Percentiles rank a stretch among this genome's conserved stretches.
Conservation (phyloP, 225 moss, liverwort and hornwort genomes). For the Marchantia paleacea region DNA sequence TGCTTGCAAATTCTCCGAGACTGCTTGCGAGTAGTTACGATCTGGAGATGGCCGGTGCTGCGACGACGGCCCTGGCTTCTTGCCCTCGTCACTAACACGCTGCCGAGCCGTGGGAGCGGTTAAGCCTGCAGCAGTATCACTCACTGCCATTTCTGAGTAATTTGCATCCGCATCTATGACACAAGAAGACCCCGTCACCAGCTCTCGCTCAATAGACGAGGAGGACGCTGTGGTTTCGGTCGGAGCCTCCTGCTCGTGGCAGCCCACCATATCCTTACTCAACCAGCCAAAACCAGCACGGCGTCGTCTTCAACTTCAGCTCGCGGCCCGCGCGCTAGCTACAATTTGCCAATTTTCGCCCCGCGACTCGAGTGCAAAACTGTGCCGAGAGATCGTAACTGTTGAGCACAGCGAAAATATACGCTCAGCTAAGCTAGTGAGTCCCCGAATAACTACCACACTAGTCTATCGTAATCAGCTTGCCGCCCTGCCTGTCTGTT, state of each 20-base stretch:
- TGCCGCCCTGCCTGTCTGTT: constrained; percentile 45
- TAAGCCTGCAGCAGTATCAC: constrained; percentile 30
- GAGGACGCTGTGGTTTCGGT: neutral
- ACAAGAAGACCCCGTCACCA: constrained; percentile 22
- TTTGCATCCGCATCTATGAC: constrained; percentile 27
- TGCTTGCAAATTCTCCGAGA: constrained; percentile 16
- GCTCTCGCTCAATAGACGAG: constrained; percentile 18
- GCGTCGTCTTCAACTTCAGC: neutral
- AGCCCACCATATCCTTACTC: constrained; percentile 30
- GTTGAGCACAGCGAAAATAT: constrained; percentile 38
- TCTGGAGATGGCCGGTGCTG: constrained; percentile 35
- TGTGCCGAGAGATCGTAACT: constrained; percentile 26
- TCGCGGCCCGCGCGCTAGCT: constrained; percentile 22
- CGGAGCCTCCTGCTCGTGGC: constrained; percentile 27
- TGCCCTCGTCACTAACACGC: constrained; percentile 43
- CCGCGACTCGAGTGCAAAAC: constrained; percentile 14
- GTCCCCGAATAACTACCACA: constrained; percentile 23
- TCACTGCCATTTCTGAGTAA: constrained; percentile 24
- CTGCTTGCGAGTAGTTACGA: constrained; percentile 46
- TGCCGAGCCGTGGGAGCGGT: constrained; percentile 27
- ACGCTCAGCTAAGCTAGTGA: constrained; percentile 35
- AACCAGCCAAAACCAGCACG: constrained; percentile 1
- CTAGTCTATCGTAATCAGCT: constrained; percentile 38
- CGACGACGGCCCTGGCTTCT: constrained; percentile 43
- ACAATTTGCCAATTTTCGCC: constrained; percentile 31